Evolutionary conservation across 805 yeast species (phyloP).

Genomic region (Zygotorulaspora danielsina): DNA sequence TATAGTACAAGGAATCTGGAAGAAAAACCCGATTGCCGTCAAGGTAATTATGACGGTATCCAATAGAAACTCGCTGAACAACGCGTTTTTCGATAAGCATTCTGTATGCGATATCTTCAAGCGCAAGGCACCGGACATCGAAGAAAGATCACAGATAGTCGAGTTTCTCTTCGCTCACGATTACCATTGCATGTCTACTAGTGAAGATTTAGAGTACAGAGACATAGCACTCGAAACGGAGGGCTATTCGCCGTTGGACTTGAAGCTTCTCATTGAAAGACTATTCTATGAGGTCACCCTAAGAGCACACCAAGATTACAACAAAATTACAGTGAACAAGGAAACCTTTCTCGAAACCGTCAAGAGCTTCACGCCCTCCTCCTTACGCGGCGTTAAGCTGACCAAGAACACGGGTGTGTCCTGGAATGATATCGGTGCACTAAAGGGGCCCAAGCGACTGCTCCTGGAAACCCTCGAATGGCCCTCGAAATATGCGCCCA

Average conservation of each 20-base stretch:
- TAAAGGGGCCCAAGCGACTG: constrained; percentile 66
- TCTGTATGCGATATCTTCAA: constrained; percentile 58
- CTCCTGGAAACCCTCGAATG: constrained; percentile 88
- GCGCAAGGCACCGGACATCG: constrained; percentile 66
- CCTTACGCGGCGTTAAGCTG: constrained; percentile 79
- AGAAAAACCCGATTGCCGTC: constrained; percentile 39
- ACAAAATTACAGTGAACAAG: constrained; percentile 25
- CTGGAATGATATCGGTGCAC: constrained; percentile 91
- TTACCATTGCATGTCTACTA: constrained; percentile 31
- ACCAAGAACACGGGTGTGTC: constrained; percentile 56
- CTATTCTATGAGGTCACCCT: constrained; percentile 47
- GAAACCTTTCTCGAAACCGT: constrained; percentile 52
- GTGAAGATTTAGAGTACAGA: constrained; percentile 42
- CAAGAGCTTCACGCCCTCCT: constrained; percentile 71
- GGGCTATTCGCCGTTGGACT: constrained; percentile 83
- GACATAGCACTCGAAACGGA: constrained; percentile 71
- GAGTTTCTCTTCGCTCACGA: constrained; percentile 39
- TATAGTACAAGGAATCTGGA: constrained; percentile 39
- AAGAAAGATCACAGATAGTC: constrained; percentile 49
- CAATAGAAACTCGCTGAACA: constrained; percentile 62
- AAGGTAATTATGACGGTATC: constrained; percentile 59
- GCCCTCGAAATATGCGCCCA: constrained; percentile 96
- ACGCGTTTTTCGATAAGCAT: constrained; percentile 60
- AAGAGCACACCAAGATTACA: not conserved
- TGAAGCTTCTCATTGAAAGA: constrained; percentile 67